These are phyloP conservation scores for Cercospora zeina DNA, from an alignment of 2,329 filamentous ascomycete genomes.

Conservation along the genomic window DNA sequence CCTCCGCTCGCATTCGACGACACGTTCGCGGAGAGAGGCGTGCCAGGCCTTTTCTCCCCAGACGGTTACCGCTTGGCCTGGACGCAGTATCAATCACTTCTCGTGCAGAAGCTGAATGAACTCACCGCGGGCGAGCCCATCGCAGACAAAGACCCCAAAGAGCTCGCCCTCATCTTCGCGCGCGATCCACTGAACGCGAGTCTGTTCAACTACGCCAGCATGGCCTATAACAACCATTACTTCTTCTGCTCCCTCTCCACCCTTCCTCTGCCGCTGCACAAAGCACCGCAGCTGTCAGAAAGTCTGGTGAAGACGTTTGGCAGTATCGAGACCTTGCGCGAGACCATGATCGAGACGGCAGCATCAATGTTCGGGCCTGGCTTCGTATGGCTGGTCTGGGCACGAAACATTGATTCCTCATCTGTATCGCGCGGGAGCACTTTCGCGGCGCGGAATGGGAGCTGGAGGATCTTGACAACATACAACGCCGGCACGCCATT, in stretches of 20 bases:
- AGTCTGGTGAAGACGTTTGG: constrained; percentile 73
- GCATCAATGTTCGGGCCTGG: constrained; percentile 93
- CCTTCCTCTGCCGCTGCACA: constrained; percentile 46
- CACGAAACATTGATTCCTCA: constrained; percentile 26
- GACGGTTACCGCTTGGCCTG: constrained; percentile 75
- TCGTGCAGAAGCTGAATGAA: constrained; percentile 74
- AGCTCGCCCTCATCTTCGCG: constrained; percentile 72
- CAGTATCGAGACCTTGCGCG: constrained; percentile 76
- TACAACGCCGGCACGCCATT: constrained; percentile 92
- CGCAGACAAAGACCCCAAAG: constrained; percentile 62
- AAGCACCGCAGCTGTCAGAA: constrained; percentile 58
- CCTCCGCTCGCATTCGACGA: constrained; percentile 52
- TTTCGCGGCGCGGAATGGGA: constrained; percentile 46
- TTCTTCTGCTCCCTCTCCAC: constrained; percentile 62
- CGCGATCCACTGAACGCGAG: constrained; percentile 75
- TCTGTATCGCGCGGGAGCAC: constrained; percentile 31
- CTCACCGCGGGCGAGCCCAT: constrained; percentile 69
- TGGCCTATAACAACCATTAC: constrained; percentile 89
- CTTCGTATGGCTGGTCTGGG: constrained; percentile 85
- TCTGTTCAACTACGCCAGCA: constrained; percentile 93
- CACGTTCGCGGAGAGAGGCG: constrained; percentile 53
- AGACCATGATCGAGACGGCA: constrained; percentile 77
- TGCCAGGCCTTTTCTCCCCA: constrained; percentile 70
- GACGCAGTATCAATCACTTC: constrained; percentile 74
- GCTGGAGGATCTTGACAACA: constrained; percentile 73